These are phyloP conservation scores for Microstroma glucosiphilum DNA, from an alignment of 1,284 basidiomycete genomes.

Conservation along the genomic window DNA sequence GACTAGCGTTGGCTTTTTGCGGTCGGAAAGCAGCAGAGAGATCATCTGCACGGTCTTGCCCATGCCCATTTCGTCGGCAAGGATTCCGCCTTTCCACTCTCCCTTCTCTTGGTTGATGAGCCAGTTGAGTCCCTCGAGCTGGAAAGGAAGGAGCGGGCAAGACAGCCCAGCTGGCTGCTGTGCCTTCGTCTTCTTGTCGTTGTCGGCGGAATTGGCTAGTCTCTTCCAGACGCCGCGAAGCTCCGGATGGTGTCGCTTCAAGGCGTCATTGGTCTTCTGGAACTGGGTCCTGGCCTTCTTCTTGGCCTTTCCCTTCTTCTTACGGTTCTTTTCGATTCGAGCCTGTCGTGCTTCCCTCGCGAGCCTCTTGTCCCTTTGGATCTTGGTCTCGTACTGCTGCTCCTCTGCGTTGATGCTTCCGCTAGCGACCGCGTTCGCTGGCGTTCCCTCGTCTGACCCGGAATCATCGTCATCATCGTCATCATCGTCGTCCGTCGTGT, in stretches of 20 bases:
- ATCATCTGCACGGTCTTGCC: slow-evolving; percentile 99
- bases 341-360: slow-evolving; percentile 12
- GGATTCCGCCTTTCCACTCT: slow-evolving; percentile 76
- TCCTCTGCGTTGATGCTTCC: slow-evolving; percentile 18
- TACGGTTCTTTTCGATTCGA: too few species aligned
- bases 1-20: slow-evolving; percentile 76
- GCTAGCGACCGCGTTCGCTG: slow-evolving; percentile 6
- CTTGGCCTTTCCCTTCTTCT: slow-evolving; percentile 7
- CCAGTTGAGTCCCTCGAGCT: slow-evolving; percentile 89
- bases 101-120: slow-evolving; percentile 88
- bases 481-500: too few species aligned
- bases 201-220: slow-evolving; percentile 63
- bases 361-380: slow-evolving; percentile 29
- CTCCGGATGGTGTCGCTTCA: slow-evolving; percentile 57
- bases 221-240: slow-evolving; percentile 82
- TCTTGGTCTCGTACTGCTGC: slow-evolving; percentile 36
- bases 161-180: slow-evolving; percentile 67
- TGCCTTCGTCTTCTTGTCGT: slow-evolving; percentile 16
- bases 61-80: slow-evolving; percentile 62
- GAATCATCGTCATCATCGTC: not conserved
- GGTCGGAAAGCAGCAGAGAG: slow-evolving; percentile 73
- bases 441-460: slow-evolving; percentile 1
- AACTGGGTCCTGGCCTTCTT: slow-evolving; percentile 6
- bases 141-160: slow-evolving; percentile 61
- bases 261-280: slow-evolving; percentile 13